Evolutionary conservation across 2,329 filamentous ascomycete genomes (phyloP).

Genomic region (Orbilia quercus): DNA sequence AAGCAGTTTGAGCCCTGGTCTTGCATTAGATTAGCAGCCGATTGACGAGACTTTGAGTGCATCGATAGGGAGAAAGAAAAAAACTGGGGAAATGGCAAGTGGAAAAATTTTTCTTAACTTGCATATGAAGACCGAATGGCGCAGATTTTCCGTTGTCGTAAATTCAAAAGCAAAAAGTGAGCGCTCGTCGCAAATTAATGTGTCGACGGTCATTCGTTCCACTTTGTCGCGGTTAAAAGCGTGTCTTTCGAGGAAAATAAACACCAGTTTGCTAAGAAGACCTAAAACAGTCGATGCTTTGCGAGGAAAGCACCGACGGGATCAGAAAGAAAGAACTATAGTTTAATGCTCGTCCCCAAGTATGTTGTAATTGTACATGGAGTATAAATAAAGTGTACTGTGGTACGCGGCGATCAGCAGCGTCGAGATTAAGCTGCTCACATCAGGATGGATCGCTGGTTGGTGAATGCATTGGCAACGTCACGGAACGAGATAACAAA

Average conservation of each 20-base stretch:
- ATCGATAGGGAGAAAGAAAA: constrained; percentile 52
- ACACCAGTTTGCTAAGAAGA: constrained; percentile 16
- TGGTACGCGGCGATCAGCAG: neutral
- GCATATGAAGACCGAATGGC: constrained; percentile 33
- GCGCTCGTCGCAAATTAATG: constrained; percentile 35
- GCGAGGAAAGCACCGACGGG: constrained; percentile 6
- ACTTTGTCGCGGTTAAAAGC: constrained; percentile 49
- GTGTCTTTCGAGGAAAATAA: constrained; percentile 25
- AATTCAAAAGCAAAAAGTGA: constrained; percentile 32
- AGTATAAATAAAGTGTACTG: neutral
- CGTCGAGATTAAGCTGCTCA: constrained; percentile 25
- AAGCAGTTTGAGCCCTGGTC: constrained; percentile 45
- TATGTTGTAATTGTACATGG: neutral
- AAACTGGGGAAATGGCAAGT: constrained; percentile 54
- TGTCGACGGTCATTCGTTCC: constrained; percentile 45
- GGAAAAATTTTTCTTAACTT: constrained; percentile 33
- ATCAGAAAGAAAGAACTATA: constrained; percentile 8
- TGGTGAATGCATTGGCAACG: constrained; percentile 28
- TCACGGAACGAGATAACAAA: constrained; percentile 40
- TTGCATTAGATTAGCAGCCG: constrained; percentile 45
- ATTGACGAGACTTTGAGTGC: constrained; percentile 53
- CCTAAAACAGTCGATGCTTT: constrained; percentile 27
- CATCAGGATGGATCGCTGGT: constrained; percentile 38
- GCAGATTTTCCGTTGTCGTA: constrained; percentile 16
- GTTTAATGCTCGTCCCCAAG: constrained; percentile 16